Evolutionary conservation across 306 rosid genomes (phyloP), one percentile per base, ranked within the genome.

Genomic region (Citrullus mucosospermus): DNA sequence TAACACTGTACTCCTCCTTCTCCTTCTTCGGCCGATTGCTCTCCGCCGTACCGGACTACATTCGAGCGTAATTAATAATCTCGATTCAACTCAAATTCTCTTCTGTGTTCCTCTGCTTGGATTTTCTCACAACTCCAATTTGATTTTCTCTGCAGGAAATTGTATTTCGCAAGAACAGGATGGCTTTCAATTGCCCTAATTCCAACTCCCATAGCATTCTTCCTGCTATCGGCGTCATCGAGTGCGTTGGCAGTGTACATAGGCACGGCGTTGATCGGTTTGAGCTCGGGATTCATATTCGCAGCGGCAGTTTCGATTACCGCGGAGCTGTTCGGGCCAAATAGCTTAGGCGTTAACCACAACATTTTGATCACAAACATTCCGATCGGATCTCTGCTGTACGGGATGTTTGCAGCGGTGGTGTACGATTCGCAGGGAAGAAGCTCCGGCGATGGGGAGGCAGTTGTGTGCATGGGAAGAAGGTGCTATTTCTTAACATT

Each of bases 21-120:
- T 96, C 99, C 70, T 96, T 96, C 87, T 96, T 96, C 50, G 99
- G 99, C 55, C 93, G 99, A 55, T 87, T 96, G 86, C 96, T 96
- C 66, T 96, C 99, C 16, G 98, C 99, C 62, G 91, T 62, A 53
- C 99, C 99, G 10, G 99, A 96, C 84, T 92, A 86, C 77, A 73
- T 92, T 51, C 88, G 97, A 41, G 86, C 86, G 99, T 96, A 88
- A 84, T 88, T 51, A 1, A 77, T 6, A 53, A 16, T 53, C 54
- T 77, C 48, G 6, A 76, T 56, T 20, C 78, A 5, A 22, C 15
- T 38, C 57, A 53, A 14, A 16, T 18, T 46, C 46, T 14, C 28
- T 13, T 4, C 8, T 2, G 1, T 57, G 0, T 34, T 39, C 15
- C 16, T 58, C 48, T 78, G 51, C 34, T 55, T 46, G 17, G 13